Evolutionary conservation across 2,329 filamentous ascomycete species (phyloP), one percentile per base, ranked within the genome.

Genomic region (Zasmidium citrigriseum): DNA sequence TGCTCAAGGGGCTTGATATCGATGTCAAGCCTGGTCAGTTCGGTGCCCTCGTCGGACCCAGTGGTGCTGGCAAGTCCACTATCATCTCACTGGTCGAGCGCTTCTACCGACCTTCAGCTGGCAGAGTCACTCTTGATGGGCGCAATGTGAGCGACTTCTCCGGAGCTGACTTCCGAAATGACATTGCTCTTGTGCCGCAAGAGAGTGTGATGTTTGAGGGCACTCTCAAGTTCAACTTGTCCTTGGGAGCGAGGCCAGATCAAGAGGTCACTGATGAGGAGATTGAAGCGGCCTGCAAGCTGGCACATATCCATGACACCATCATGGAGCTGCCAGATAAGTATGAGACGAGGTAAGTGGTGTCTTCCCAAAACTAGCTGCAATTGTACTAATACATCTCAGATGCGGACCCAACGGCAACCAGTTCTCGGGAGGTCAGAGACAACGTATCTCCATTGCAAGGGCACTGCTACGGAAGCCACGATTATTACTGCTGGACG

Each of bases 261-360:
- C 76, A 81, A 44, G 79, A 82, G 29, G 82, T 83, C 1, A 82
- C 80, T 0, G 76, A 85, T 46, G 82, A 77, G 9, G 87, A 89
- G 48, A 86, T 90, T 47, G 80, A 87, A 62, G 82, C 84, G 54
- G 88, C 88, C 0, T 90, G 87, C 68, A 81, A 81, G 57, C 74
- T 88, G 16, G 87, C 87, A 34, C 88, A 89, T 68, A 89, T 91
- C 61, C 87, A 90, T 72, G 85, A 90, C 23, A 85, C 83, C 22
- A 88, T 91, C 64, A 75, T 78, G 57, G 74, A 79, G 0, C 75
- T 91, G 16, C 86, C 87, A 0, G 75, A 87, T 14, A 86, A 86
- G 0, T 90, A 90, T 68, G 75, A 87, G 12, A 90, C 87, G 0
- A 71, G 34, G 34, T 41, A n/a, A 41, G 34, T 41, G 14, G 34